A percentile compares a stretch with the other conserved stretches of the same genome.
Evolutionary conservation across 305 asterid species (phyloP).

Genomic region (Fraxinus baroniana): DNA sequence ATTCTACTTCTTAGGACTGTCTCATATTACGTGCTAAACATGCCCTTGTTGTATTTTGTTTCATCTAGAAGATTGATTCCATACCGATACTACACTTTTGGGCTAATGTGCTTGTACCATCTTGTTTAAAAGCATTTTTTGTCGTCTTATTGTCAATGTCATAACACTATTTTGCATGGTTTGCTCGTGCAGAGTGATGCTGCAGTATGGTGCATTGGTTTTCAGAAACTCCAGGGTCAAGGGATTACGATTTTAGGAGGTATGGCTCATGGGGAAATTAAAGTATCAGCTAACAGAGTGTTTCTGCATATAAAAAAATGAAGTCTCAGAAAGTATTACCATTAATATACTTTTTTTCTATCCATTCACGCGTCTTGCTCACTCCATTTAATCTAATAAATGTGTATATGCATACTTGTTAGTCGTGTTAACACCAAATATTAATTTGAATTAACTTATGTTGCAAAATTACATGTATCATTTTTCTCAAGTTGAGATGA

Average conservation of each 20-base stretch:
- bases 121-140: too few relatives aligned
- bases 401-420: background rate
- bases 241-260: conserved; percentile 60
- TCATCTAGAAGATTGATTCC: background rate
- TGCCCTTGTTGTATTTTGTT: background rate
- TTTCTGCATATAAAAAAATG: background rate
- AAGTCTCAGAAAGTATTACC: background rate
- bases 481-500: background rate
- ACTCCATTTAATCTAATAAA: background rate
- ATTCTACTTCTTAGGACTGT: background rate
- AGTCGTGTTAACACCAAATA: background rate
- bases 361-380: background rate
- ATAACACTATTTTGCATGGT: background rate
- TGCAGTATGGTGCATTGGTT: conserved; percentile 56
- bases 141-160: background rate
- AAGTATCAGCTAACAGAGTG: background rate
- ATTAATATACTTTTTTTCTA: background rate
- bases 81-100: background rate
- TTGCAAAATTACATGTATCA: background rate
- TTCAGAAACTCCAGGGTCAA: conserved; percentile 47
- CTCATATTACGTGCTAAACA: background rate
- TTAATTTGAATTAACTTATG: background rate
- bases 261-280: conserved; percentile 11
- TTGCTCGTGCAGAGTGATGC: conserved; percentile 40
- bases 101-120: background rate